Conservation (phyloP, 2,329 filamentous ascomycete genomes). For the Teratosphaeria gauchensis region DNA sequence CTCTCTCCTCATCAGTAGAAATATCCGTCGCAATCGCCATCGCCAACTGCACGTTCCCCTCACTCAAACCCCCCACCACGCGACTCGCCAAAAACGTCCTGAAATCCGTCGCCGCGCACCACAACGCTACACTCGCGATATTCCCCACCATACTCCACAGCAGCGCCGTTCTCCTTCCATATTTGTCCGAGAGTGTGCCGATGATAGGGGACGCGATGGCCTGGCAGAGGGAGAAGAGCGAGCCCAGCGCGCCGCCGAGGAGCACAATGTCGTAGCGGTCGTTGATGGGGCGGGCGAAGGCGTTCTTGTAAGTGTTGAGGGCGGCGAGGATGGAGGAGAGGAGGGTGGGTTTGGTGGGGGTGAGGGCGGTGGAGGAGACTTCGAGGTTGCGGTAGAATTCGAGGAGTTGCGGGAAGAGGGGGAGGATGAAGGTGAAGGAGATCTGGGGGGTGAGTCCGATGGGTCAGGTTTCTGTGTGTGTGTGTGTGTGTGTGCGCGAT, state of each 20-base stretch:
- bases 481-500: too few relatives aligned
- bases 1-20: conserved; percentile 72
- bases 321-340: conserved; percentile 71
- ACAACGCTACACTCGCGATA: conserved; percentile 83
- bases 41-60: conserved; percentile 93
- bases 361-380: conserved; percentile 46
- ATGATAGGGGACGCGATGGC: conserved; percentile 88
- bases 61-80: conserved; percentile 82
- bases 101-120: conserved; percentile 90
- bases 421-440: conserved; percentile 96
- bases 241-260: conserved; percentile 84
- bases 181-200: conserved; percentile 73
- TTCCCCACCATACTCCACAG: conserved; percentile 90
- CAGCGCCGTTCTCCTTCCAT: conserved; percentile 78
- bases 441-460: conserved; percentile 47
- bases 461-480: too few relatives aligned
- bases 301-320: conserved; percentile 88
- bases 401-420: conserved; percentile 87
- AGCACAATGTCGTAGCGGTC: conserved; percentile 95
- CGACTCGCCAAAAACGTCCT: conserved; percentile 91
- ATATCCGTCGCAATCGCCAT: conserved; percentile 96
- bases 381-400: conserved; percentile 92
- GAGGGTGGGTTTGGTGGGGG: conserved; percentile 48
- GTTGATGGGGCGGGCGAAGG: conserved; percentile 86
- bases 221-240: conserved; percentile 86